These are phyloP conservation scores for Colletotrichum sansevieriae DNA, from an alignment of 2,329 filamentous ascomycete species.

Conservation along the genomic window DNA sequence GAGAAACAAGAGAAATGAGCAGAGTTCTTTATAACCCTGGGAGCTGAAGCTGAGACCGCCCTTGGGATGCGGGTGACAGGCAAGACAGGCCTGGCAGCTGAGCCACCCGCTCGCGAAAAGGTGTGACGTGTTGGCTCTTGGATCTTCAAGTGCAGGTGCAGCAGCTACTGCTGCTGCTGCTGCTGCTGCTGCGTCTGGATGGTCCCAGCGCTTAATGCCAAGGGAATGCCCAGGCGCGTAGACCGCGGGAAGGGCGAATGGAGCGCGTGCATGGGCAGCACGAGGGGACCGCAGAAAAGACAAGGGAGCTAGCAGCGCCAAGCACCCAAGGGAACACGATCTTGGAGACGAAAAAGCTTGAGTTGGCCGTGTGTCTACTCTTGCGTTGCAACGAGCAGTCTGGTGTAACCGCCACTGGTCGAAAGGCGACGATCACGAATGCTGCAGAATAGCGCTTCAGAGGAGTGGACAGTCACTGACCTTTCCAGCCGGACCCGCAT, in stretches of 20 bases:
- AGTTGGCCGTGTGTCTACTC: background rate
- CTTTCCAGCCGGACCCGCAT: conserved; percentile 15
- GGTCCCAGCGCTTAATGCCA: conserved; percentile 28
- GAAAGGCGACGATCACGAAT: background rate
- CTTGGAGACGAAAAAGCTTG: conserved; percentile 33
- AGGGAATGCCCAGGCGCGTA: conserved; percentile 40
- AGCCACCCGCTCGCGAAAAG: background rate
- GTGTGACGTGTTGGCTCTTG: too few species aligned
- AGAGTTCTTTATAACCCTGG: background rate
- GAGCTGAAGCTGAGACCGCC: background rate
- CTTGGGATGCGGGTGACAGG: background rate
- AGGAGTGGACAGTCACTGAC: background rate
- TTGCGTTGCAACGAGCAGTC: background rate
- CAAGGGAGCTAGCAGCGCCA: conserved; percentile 37
- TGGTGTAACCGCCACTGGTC: conserved; percentile 14
- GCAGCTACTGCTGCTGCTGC: too few species aligned
- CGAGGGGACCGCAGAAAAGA: background rate
- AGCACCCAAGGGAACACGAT: conserved; percentile 7
- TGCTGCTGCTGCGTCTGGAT: background rate
- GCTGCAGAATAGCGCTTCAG: too few species aligned
- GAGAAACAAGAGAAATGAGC: background rate
- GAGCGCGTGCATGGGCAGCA: conserved; percentile 17
- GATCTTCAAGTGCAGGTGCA: too few species aligned
- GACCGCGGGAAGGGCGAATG: conserved; percentile 27
- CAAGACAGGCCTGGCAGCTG: background rate